These are phyloP conservation scores for Naganishia vaughanmartiniae DNA, from an alignment of 768 basidiomycete species.

Conservation along the genomic window DNA sequence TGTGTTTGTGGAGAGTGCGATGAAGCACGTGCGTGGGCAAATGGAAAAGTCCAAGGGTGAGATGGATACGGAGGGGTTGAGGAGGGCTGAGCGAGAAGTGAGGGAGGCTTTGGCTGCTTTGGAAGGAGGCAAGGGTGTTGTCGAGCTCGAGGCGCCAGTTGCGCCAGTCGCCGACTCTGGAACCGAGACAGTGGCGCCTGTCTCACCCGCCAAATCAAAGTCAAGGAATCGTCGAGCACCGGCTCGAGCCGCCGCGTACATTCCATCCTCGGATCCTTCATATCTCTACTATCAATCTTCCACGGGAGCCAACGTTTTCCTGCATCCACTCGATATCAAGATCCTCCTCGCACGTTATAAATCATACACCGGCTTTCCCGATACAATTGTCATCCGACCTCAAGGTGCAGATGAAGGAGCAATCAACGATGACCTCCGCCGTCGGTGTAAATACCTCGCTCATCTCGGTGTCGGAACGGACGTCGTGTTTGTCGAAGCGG, in stretches of 20 bases:
- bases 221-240: conserved; percentile 16
- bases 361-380: conserved; percentile 71
- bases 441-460: conserved; percentile 90
- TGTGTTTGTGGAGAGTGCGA: conserved; percentile 75
- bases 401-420: conserved; percentile 60
- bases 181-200: too few species aligned
- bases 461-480: conserved; percentile 90
- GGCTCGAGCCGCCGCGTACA: conserved; percentile 65
- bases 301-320: conserved; percentile 82
- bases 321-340: conserved; percentile 93
- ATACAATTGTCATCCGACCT: conserved; percentile 73
- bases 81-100: conserved; percentile 64
- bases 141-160: background rate
- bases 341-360: conserved; percentile 77
- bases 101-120: conserved; percentile 47
- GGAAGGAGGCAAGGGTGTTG: conserved; percentile 59
- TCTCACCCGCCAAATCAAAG: conserved; percentile 20
- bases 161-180: too few species aligned
- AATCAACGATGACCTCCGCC: conserved; percentile 85
- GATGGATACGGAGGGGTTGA: conserved; percentile 67
- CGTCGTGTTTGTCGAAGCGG: conserved; percentile 88
- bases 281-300: conserved; percentile 96
- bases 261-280: conserved; percentile 69
- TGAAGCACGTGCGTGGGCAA: conserved; percentile 71
- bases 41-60: conserved; percentile 69